Evolutionary conservation across 306 rosid species (phyloP).

Genomic region (Prunus persica): Prunus_persica_NCBIv2 NC_034016.1:20022001-20022500

Average conservation of each 20-base stretch:
- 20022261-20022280: slow-evolving; percentile 38
- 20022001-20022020: neutral
- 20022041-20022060: neutral
- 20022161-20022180: slow-evolving; percentile 19
- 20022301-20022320: slow-evolving; percentile 30
- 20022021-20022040: neutral
- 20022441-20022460: neutral
- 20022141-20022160: slow-evolving; percentile 4
- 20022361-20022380: slow-evolving; percentile 88
- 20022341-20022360: slow-evolving; percentile 87
- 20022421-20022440: slow-evolving; percentile 37
- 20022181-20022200: slow-evolving; percentile 19
- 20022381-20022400: slow-evolving; percentile 99
- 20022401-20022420: slow-evolving; percentile 98
- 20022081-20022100: neutral
- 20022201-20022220: slow-evolving; percentile 22
- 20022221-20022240: slow-evolving; percentile 28
- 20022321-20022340: slow-evolving; percentile 36
- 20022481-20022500: slow-evolving; percentile 21
- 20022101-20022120: neutral
- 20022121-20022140: slow-evolving; percentile 15
- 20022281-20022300: slow-evolving; percentile 31
- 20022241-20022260: slow-evolving; percentile 36
- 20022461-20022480: slow-evolving; percentile 9
- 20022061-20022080: neutral